Evolutionary conservation across 2,329 filamentous ascomycete species (phyloP), one percentile per base, ranked within the genome.

Genomic region (Fusarium nygamai): DNA sequence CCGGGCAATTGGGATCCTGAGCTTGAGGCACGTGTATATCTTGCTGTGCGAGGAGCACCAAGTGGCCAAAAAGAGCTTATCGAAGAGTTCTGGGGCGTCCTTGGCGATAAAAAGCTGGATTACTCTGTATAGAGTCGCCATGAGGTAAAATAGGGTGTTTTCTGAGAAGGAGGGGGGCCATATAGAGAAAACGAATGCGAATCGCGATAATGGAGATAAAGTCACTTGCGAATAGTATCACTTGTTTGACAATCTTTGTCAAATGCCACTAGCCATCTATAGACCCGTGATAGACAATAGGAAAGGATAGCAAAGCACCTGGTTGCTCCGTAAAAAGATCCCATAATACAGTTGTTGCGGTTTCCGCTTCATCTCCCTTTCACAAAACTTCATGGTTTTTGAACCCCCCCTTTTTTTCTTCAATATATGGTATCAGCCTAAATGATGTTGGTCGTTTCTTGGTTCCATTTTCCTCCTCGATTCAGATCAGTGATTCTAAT

Each of bases 1-100:
- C 91, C 92, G 1, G 93, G 92, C 0, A 88, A 89, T 63, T 95
- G 93, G 93, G 82, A 89, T n/a, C 85, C 88, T 5, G 83, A 83
- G 61, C 80, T 93, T 61, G 91, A 92, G 76, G 85, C 84, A 66
- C 84, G 91, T 60, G 85, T 88, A 69, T 93, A 92, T 78, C 83
- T 93, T 48, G 91, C 90, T 10, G 86, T 93, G 36, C 84, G 91
- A 47, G 90, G 88, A 1, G 90, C 90, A 34, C 86, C 87, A 24
- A 83, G 81, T 48, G 90, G 90, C 4, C 90, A 92, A 82, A 87
- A 85, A 81, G 88, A 89, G 81, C 83, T 92, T 56, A 85, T 92
- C 6, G 85, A 92, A 78, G 90, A 92, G 84, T 88, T 93, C 67
- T 93, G 91, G 91, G 80, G 78, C 2, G 85, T 91, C 8, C 84